A percentile compares a stretch with the other conserved stretches of the same genome.
phyloP scores from a whole-genome alignment of 331 rosid species.

The Spiraea crenata region DNA sequence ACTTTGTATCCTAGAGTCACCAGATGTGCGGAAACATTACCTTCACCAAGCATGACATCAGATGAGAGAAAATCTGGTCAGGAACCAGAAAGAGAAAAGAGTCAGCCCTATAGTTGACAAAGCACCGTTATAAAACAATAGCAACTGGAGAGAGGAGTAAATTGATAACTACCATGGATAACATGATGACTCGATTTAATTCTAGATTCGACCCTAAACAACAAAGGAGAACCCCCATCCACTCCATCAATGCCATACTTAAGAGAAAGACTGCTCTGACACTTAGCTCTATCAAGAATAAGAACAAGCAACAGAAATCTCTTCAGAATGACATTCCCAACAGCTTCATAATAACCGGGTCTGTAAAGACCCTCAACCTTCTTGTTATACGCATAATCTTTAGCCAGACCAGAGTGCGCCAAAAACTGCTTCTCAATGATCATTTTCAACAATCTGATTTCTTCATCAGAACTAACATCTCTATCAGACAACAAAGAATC shows the following conservation, averaged over 20 bases:
- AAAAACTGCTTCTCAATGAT: constrained; percentile 68
- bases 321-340: constrained; percentile 81
- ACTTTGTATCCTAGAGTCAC: constrained; percentile 72
- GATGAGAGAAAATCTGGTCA: constrained; percentile 78
- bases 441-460: constrained; percentile 66
- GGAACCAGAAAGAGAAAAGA: constrained; percentile 39
- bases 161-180: constrained; percentile 53
- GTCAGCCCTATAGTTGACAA: constrained; percentile 34
- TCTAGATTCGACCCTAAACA: constrained; percentile 55
- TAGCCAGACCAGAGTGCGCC: constrained; percentile 65
- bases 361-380: constrained; percentile 90
- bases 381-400: constrained; percentile 73
- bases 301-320: constrained; percentile 75
- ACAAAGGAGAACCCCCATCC: constrained; percentile 94
- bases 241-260: constrained; percentile 91
- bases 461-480: constrained; percentile 53
- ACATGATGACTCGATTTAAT: constrained; percentile 77
- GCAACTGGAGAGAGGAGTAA: constrained; percentile 15
- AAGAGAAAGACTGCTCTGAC: constrained; percentile 72
- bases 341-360: constrained; percentile 83
- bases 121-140: constrained; percentile 12
- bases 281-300: constrained; percentile 77
- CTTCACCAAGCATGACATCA: constrained; percentile 94
- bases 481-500: constrained; percentile 61
- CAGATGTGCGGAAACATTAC: constrained; percentile 80